phyloP scores from a whole-genome alignment of 1,139 yeast species.

The Torulaspora globosa region DNA sequence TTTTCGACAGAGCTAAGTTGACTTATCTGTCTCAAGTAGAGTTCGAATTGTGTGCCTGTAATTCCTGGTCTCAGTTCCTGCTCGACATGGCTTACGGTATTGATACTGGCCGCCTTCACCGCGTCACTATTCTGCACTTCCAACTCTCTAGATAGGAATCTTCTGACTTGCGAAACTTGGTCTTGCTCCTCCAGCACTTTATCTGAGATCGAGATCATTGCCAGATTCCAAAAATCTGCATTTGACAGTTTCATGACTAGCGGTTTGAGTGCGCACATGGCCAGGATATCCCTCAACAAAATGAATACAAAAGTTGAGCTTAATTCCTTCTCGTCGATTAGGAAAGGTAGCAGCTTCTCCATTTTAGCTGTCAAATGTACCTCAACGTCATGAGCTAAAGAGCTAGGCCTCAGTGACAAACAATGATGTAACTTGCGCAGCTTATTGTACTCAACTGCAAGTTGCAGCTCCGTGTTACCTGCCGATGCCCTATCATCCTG shows the following conservation, averaged over 20 bases:
- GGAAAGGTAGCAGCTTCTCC: conserved; percentile 45
- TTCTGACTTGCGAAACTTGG: conserved; percentile 69
- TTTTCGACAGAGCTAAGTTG: conserved; percentile 15
- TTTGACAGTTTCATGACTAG: conserved; percentile 57
- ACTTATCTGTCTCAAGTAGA: conserved; percentile 26
- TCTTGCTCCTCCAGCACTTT: conserved; percentile 67
- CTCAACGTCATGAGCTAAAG: conserved; percentile 46
- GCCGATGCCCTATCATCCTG: conserved; percentile 32
- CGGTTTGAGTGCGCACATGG: conserved; percentile 54
- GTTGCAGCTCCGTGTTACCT: conserved; percentile 48
- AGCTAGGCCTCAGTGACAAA: conserved; percentile 43
- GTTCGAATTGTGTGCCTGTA: conserved; percentile 29
- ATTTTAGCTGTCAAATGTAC: conserved; percentile 48
- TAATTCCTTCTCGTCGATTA: conserved; percentile 51
- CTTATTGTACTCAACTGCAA: conserved; percentile 56
- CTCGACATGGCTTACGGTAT: conserved; percentile 25
- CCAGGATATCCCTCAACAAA: conserved; percentile 60
- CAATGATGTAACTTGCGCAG: conserved; percentile 59
- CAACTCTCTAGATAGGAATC: conserved; percentile 45
- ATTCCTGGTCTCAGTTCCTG: conserved; percentile 27
- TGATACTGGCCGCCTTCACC: conserved; percentile 25
- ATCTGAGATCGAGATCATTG: conserved; percentile 58
- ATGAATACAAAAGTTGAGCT: conserved; percentile 47
- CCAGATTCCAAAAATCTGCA: conserved; percentile 72
- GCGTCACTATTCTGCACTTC: conserved; percentile 28